A percentile compares a stretch with the other conserved stretches of the same genome.
Conservation (phyloP, 331 rosid genomes). For the Malus hybrid region DNA sequence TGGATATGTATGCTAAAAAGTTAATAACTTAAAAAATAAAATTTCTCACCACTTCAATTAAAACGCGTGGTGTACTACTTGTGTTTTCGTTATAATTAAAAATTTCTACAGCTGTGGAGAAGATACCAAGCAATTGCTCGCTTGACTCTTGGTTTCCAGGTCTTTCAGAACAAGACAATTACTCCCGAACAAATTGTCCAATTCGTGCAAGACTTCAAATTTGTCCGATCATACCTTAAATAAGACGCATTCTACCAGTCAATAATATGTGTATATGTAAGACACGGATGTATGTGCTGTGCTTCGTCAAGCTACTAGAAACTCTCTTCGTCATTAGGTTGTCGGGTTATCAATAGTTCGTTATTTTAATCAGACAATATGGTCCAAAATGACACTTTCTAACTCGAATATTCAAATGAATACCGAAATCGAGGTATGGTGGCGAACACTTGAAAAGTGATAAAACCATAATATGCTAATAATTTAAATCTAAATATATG, state of each 20-base stretch:
- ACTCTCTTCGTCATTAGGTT: background rate
- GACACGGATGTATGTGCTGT: background rate
- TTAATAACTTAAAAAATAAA: too few species aligned
- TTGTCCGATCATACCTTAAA: background rate
- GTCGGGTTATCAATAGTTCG: background rate
- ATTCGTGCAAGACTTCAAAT: background rate
- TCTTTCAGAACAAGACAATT: background rate
- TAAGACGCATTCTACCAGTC: background rate
- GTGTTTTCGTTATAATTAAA: too few species aligned
- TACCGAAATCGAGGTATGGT: too few species aligned
- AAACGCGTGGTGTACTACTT: too few species aligned
- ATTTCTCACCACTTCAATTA: too few species aligned
- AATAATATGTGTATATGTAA: background rate
- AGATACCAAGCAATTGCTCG: slow-evolving; percentile 4
- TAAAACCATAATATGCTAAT: too few species aligned
- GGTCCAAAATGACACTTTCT: background rate
- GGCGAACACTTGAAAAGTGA: too few species aligned
- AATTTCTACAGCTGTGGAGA: background rate
- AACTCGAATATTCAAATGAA: too few species aligned
- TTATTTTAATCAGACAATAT: background rate
- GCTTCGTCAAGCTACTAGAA: background rate
- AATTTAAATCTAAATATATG: too few species aligned
- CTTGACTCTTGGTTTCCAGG: slow-evolving; percentile 8
- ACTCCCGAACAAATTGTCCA: background rate
- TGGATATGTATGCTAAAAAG: too few species aligned